Conservation (phyloP, 177 flowering plant genomes). For the Vitis hybrid region DNA sequence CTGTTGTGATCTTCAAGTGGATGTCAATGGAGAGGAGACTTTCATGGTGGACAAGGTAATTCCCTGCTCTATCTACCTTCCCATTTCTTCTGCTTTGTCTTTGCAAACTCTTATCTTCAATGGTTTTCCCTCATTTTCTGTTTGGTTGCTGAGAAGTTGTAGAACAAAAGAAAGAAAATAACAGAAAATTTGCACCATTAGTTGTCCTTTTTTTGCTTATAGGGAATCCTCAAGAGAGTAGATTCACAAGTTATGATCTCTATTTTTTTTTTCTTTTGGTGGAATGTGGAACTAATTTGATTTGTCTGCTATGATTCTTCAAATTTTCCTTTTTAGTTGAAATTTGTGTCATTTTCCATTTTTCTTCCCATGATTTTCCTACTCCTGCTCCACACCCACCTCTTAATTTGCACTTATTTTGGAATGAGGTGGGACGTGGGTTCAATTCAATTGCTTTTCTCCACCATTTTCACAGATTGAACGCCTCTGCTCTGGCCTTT, state of each 20-base stretch:
- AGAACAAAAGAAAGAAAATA: no score
- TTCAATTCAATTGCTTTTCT: not conserved
- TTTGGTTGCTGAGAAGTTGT: not conserved
- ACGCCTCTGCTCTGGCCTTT: not conserved
- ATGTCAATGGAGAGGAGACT: conserved; percentile 51
- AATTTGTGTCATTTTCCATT: no score
- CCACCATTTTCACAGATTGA: conserved; percentile 4
- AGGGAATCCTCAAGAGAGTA: no score
- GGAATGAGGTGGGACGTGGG: conserved; percentile 21
- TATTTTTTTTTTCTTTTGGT: no score
- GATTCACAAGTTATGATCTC: no score
- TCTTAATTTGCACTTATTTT: conserved; percentile 24
- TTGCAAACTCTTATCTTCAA: not conserved
- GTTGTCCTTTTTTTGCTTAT: not conserved
- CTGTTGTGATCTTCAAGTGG: conserved; percentile 49
- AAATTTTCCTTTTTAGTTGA: no score
- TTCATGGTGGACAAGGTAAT: conserved; percentile 49
- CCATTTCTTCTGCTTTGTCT: not conserved
- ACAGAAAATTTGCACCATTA: not conserved
- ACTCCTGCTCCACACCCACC: conserved; percentile 6
- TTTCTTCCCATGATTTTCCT: no score
- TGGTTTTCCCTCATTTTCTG: not conserved
- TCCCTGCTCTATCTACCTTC: not conserved
- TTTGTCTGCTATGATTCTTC: no score
- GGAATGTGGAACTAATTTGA: no score